Evolutionary conservation across 257 asterid genomes (phyloP), one percentile per base, ranked within the genome.

Genomic region (Lavandula angustifolia): DNA sequence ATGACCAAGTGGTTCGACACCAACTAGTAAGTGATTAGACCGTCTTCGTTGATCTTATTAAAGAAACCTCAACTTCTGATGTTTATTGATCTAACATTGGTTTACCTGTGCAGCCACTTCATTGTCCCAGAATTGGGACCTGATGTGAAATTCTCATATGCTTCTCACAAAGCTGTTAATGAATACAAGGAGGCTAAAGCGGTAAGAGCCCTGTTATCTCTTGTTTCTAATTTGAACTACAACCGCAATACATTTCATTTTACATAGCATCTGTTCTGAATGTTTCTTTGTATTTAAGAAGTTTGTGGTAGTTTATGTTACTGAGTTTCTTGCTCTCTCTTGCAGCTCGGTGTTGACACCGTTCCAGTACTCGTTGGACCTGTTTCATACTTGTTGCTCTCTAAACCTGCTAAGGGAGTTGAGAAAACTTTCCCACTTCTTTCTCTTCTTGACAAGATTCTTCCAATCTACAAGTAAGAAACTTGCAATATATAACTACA

Each of bases 61-160:
- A 49, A 17, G 7, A 16, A 8, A 31, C 43, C 13, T 43, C 22
- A 14, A 5, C 37, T 12, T 10, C 9, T 61, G 64, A 22, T 54
- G 46, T 52, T 60, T 40, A 18, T 66, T 29, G 18, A 40, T 43
- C 38, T 70, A 58, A 62, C 51, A 40, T 46, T 8, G 47, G n/a
- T 61, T 32, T 69, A 2, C 62, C 27, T 29, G 63, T 83, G 66
- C 84, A 92, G 96, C 90, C 98, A 92, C 70, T 92, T 77, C 78
- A 91, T 91, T 62, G 96, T 91, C 62, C 98, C 95, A 34, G 96
- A 85, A 62, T 82, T 87, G 91, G 97, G 95, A 4, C 96, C 97
- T 73, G 96, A 91, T 75, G 91, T 81, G 43, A 78, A 75, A 6
- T 91, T 91, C 69, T 76, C 89, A 0, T 91, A 91, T 81, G 96